Evolutionary conservation across 768 basidiomycete species (phyloP).

Genomic region (Leucocoprinus birnbaumii): DNA sequence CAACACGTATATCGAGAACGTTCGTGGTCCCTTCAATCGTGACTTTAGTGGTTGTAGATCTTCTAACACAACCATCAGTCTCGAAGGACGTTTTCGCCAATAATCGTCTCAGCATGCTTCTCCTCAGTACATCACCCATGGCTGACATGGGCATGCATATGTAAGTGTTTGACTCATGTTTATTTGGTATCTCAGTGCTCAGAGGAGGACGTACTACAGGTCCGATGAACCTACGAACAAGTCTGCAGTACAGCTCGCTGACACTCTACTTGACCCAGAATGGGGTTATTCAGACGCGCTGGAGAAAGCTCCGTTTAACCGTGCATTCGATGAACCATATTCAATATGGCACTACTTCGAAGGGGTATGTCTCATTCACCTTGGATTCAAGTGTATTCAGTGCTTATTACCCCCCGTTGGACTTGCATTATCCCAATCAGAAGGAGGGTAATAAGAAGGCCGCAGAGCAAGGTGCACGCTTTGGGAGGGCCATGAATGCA

Average conservation of each 20-base stretch:
- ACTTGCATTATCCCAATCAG: neutral
- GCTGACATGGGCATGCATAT: slow-evolving; percentile 22
- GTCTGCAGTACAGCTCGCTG: slow-evolving; percentile 23
- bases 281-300: slow-evolving; percentile 24
- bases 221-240: slow-evolving; percentile 18
- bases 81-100: slow-evolving; percentile 35
- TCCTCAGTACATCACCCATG: slow-evolving; percentile 24
- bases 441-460: neutral
- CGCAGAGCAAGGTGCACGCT: slow-evolving; percentile 17
- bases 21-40: slow-evolving; percentile 10
- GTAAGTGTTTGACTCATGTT: slow-evolving; percentile 14
- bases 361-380: no score
- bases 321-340: slow-evolving; percentile 13
- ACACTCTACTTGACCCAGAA: slow-evolving; percentile 30
- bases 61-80: slow-evolving; percentile 29
- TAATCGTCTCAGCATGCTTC: slow-evolving; percentile 34
- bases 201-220: no score
- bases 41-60: neutral
- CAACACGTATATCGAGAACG: slow-evolving; percentile 35
- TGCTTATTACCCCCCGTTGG: neutral
- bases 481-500: slow-evolving; percentile 30
- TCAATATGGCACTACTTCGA: slow-evolving; percentile 20
- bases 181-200: no score
- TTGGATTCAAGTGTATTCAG: no score
- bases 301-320: slow-evolving; percentile 22